A percentile compares a stretch with the other conserved stretches of the same genome.
Conservation (phyloP, 2,329 filamentous ascomycete genomes). For the Scopulariopsis brevicaulis region DNA sequence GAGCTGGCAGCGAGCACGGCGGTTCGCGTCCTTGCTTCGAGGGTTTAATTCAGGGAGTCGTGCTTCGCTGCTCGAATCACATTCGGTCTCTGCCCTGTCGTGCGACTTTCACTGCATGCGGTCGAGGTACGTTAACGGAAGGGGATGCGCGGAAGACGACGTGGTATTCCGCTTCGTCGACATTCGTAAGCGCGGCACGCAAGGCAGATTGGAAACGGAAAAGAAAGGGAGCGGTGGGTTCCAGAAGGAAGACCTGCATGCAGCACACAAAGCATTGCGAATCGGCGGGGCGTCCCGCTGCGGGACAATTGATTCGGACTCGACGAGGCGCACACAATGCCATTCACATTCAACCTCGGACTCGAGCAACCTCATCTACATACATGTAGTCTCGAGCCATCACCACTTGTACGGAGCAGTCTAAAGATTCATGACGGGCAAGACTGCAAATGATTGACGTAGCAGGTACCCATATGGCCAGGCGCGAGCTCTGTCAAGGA, state of each 20-base stretch:
- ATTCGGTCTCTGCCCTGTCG: neutral
- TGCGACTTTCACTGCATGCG: neutral
- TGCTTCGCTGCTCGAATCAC: neutral
- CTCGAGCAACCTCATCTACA: too few species aligned
- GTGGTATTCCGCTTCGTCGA: neutral
- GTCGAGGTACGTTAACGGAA: neutral
- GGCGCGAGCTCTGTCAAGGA: too few species aligned
- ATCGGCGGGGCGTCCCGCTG: too few species aligned
- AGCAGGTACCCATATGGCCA: too few species aligned
- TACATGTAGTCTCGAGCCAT: too few species aligned
- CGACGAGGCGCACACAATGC: too few species aligned
- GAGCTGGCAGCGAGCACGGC: neutral
- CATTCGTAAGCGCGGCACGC: neutral
- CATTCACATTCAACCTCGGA: too few species aligned
- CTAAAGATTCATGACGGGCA: too few species aligned
- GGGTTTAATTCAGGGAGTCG: neutral
- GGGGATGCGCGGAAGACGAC: neutral
- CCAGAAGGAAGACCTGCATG: neutral
- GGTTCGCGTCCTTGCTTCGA: neutral
- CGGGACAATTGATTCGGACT: too few species aligned
- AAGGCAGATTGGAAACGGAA: neutral
- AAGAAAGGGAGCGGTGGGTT: neutral
- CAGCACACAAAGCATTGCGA: neutral
- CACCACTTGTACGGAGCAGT: too few species aligned
- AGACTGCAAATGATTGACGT: too few species aligned